phyloP scores from a whole-genome alignment of 352 stramenopile species.

The Phytophthora lateralis region DNA sequence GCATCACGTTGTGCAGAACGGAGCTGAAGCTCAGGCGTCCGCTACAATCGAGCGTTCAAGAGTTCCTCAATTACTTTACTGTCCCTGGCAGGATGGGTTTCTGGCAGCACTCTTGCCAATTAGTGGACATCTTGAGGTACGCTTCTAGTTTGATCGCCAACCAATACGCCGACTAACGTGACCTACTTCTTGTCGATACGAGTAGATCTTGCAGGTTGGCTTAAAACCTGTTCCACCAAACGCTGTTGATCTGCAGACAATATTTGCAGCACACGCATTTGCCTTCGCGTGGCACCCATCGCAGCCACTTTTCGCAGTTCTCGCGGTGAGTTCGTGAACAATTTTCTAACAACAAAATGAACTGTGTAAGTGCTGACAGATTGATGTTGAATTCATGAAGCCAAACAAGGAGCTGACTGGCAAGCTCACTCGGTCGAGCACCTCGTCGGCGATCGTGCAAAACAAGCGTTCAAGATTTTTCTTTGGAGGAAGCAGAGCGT shows the following conservation, averaged over 20 bases:
- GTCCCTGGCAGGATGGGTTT: constrained; percentile 36
- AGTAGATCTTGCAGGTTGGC: constrained; percentile 69
- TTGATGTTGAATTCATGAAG: constrained; percentile 25
- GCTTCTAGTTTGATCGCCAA: background rate
- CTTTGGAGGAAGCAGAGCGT: constrained; percentile 57
- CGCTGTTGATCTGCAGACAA: constrained; percentile 55
- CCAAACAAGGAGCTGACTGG: constrained; percentile 51
- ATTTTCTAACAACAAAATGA: background rate
- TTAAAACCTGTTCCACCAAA: constrained; percentile 73
- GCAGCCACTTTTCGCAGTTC: constrained; percentile 49
- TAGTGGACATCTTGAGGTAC: constrained; percentile 63
- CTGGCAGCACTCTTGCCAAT: constrained; percentile 55
- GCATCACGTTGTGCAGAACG: constrained; percentile 59
- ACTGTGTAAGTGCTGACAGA: background rate
- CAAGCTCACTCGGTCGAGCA: constrained; percentile 37
- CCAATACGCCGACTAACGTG: background rate
- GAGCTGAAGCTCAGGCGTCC: constrained; percentile 34
- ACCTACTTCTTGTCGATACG: background rate
- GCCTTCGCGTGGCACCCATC: constrained; percentile 69
- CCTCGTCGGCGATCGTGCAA: constrained; percentile 43
- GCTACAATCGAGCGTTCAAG: constrained; percentile 42
- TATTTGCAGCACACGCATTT: constrained; percentile 67
- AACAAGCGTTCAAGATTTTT: constrained; percentile 66
- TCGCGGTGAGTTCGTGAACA: constrained; percentile 44
- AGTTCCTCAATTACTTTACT: constrained; percentile 44